Evolutionary conservation across 2,329 filamentous ascomycete genomes (phyloP), one percentile per base, ranked within the genome.

Genomic region (Penicillium verrucosum): DNA sequence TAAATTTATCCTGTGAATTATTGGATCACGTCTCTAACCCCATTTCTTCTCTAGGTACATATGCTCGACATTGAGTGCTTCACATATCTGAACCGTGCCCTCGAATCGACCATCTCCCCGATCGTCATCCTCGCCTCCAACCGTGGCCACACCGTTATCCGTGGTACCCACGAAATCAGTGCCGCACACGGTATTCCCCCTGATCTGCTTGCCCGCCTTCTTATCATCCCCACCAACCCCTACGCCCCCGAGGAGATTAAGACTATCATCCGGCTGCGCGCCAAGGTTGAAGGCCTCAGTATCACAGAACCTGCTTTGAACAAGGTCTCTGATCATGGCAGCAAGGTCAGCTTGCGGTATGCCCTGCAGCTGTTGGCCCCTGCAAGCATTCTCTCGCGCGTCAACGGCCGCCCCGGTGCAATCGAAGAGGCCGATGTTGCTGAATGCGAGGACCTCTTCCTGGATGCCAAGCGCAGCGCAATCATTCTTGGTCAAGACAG

Each of bases 31-130:
- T 41, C 40, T 55, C 38, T 56, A 42, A 56, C 40, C 51, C 23
- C 46, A 40, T 51, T 38, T 27, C 49, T 56, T 65, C 57, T 62
- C 54, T 67, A 95, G 92, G 93, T 96, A 59, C 93, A 99, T 80
- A 99, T 99, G 94, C 91, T 99, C 68, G 94, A 99, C 75, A 89
- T 99, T 66, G 94, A 99, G 80, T 96, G 92, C 81, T 99, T 97
- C 79, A 97, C 94, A 65, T 99, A 97, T 78, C 87, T 99, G 70
- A 97, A 97, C 82, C 90, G 92, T 71, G 94, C 94, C n/a, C 84
- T 99, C 65, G 94, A 99, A 81, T 92, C 90, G 54, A 85, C 87
- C 64, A 95, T 99, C 70, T 93, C 93, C 1, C 94, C 94, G 56
- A 96, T 99, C 70, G 94, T 99, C 60, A 94, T 99, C 65, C 87